Evolutionary conservation across 1,284 basidiomycete genomes (phyloP).

Genomic region (Thelephora terrestris): DNA sequence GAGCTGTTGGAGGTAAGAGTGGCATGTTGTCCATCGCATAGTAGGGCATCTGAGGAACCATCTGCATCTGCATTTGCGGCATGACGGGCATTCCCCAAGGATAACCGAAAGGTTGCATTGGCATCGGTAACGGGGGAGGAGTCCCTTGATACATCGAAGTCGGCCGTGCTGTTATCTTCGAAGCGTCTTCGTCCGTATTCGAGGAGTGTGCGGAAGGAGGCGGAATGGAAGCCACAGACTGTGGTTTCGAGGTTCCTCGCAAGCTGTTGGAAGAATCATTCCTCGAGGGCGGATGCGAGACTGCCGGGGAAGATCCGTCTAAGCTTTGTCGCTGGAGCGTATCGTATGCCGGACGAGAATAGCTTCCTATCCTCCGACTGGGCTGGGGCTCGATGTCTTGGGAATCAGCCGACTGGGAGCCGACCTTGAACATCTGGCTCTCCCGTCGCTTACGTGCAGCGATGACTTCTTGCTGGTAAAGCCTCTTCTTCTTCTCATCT

Average conservation of each 20-base stretch:
- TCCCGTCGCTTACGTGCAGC: conserved; percentile 55
- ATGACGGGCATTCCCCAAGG: conserved; percentile 19
- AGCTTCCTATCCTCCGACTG: conserved; percentile 16
- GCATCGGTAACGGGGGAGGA: conserved; percentile 20
- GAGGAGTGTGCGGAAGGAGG: not conserved
- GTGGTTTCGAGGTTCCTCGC: conserved; percentile 7
- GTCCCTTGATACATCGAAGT: conserved; percentile 19
- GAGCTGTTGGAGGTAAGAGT: conserved; percentile 60
- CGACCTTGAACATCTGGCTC: conserved; percentile 25
- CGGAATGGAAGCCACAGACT: conserved; percentile 5
- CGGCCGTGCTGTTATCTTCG: not conserved
- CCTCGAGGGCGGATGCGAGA: conserved; percentile 12
- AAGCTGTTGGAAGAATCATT: conserved; percentile 13
- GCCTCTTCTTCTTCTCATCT: conserved; percentile 42
- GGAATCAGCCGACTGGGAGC: conserved; percentile 19
- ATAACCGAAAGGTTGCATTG: conserved; percentile 17
- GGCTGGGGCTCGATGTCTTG: conserved; percentile 30
- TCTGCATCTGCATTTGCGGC: conserved; percentile 19
- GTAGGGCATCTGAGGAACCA: conserved; percentile 23
- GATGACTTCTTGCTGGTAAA: conserved; percentile 49
- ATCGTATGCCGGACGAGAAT: conserved; percentile 30
- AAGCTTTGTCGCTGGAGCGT: conserved; percentile 2
- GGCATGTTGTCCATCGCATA: conserved; percentile 40
- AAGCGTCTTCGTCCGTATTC: conserved; percentile 3
- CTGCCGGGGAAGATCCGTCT: not conserved